Evolutionary conservation across 768 basidiomycete species (phyloP).

Genomic region (Suillus weaverae): DNA sequence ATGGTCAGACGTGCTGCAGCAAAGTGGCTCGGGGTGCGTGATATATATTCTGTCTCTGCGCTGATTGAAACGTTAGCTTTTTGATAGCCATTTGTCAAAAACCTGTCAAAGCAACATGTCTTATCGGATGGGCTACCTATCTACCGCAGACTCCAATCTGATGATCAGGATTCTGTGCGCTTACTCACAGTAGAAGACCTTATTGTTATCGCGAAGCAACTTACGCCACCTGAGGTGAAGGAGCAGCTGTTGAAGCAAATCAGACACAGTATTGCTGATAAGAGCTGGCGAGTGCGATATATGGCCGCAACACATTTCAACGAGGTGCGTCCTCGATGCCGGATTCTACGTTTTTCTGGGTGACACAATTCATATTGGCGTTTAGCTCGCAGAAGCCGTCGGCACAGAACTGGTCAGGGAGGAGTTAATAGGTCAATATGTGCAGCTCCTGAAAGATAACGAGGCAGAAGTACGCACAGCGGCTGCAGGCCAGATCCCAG

Average conservation of each 20-base stretch:
- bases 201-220: slow-evolving; percentile 85
- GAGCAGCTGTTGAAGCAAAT: slow-evolving; percentile 87
- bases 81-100: slow-evolving; percentile 71
- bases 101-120: slow-evolving; percentile 78
- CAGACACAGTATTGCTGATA: slow-evolving; percentile 85
- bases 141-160: slow-evolving; percentile 89
- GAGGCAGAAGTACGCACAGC: slow-evolving; percentile 99
- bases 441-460: slow-evolving; percentile 93
- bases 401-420: slow-evolving; percentile 90
- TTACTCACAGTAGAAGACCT: slow-evolving; percentile 94
- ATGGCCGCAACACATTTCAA: slow-evolving; percentile 99
- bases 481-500: slow-evolving; percentile 94
- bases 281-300: slow-evolving; percentile 98
- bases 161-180: slow-evolving; percentile 98
- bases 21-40: slow-evolving; percentile 90
- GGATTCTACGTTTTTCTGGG: not conserved
- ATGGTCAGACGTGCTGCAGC: slow-evolving; percentile 98
- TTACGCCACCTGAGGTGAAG: slow-evolving; percentile 87
- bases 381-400: slow-evolving; percentile 85
- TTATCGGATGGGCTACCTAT: slow-evolving; percentile 86
- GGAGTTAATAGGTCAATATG: slow-evolving; percentile 90
- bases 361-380: not conserved
- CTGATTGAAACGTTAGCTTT: slow-evolving; percentile 16
- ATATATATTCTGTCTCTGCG: slow-evolving; percentile 2
- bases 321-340: slow-evolving; percentile 51